Base-by-base conservation (phyloP, 495 filamentous ascomycete species). In the Annulohypoxylon stygium region DNA sequence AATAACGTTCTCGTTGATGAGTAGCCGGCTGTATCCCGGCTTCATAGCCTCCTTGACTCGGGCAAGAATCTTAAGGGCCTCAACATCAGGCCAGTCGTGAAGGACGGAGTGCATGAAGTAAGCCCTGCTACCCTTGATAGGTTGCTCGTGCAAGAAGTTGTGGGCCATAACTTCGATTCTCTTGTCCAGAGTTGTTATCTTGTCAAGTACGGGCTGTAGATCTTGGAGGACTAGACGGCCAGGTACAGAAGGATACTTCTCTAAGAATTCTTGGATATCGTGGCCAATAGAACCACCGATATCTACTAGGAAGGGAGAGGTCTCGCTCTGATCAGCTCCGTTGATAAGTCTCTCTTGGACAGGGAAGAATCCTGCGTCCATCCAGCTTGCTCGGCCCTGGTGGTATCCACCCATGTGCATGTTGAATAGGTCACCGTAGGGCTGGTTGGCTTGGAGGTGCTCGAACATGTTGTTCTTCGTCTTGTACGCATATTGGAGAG, bases 201-300 rank as follows among this genome's bases (percentile, higher is more conserved):
- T 23, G 0, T 36, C 51, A 34, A 88, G 80, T 1, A 85, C 83
- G 1, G 58, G 51, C 2, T 78, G 68, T 0, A 83, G 72, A 66
- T 89, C 87, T 69, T 89, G 84, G 0, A 88, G 75, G 4, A 89
- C 73, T 2, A 89, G 58, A 1, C 78, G 76, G 0, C 86, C 87
- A 0, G 79, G 78, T 0, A 75, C 26, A 20, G 81, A 69, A 0
- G 87, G 87, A 51, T 76, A 75, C 26, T 81, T 75, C 1, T 39
- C n/a, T 4, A 61, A 67, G 69, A 90, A 86, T n/a, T 80, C 78
- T 0, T 76, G 58, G 0, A 89, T 71, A 65, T 90, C 85, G 30
- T 89, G 84, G 1, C 88, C 88, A 2, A 81, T 53, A 10, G 80
- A 80, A 2, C 86, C 88, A 30, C 82, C 69, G 14, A 76, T 18